Conservation (phyloP, 2,329 filamentous ascomycete genomes). For the Calonectria multiphialidica region DNA sequence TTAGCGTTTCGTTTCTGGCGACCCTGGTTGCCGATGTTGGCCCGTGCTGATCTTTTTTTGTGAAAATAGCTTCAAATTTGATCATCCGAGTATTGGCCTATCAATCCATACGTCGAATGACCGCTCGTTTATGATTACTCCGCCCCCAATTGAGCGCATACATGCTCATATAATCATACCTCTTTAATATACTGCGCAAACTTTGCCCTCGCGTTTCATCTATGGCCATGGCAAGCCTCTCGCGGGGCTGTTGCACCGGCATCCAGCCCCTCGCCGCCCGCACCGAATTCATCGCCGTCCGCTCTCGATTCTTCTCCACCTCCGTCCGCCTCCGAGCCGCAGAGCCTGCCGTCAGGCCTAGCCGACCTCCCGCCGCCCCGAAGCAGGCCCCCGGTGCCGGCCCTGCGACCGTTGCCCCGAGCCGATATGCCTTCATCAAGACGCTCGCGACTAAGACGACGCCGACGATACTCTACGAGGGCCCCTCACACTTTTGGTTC, state of each 20-base stretch:
- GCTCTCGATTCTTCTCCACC: conserved; percentile 46
- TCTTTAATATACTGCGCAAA: neutral
- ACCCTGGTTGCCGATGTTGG: neutral
- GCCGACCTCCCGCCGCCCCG: conserved; percentile 25
- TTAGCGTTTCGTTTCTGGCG: neutral
- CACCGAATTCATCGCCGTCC: conserved; percentile 35
- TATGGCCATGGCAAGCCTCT: conserved; percentile 47
- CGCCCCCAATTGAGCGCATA: conserved; percentile 8
- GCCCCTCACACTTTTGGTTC: conserved; percentile 73
- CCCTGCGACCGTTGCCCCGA: conserved; percentile 37
- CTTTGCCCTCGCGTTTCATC: neutral
- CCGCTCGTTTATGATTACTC: conserved; percentile 21
- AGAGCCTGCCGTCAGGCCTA: conserved; percentile 30
- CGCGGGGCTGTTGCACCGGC: conserved; percentile 45
- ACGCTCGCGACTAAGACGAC: conserved; percentile 67
- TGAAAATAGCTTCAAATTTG: conserved; percentile 18
- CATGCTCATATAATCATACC: neutral
- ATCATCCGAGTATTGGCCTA: conserved; percentile 2
- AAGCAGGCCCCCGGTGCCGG: conserved; percentile 20
- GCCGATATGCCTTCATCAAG: conserved; percentile 61
- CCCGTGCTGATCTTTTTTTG: neutral
- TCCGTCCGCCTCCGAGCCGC: conserved; percentile 40
- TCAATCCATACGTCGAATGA: conserved; percentile 9
- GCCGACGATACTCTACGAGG: conserved; percentile 73
- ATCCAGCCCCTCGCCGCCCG: conserved; percentile 40